phyloP scores from a whole-genome alignment of 805 yeast genomes.

The Tetrapisispora namnaoensis region DNA sequence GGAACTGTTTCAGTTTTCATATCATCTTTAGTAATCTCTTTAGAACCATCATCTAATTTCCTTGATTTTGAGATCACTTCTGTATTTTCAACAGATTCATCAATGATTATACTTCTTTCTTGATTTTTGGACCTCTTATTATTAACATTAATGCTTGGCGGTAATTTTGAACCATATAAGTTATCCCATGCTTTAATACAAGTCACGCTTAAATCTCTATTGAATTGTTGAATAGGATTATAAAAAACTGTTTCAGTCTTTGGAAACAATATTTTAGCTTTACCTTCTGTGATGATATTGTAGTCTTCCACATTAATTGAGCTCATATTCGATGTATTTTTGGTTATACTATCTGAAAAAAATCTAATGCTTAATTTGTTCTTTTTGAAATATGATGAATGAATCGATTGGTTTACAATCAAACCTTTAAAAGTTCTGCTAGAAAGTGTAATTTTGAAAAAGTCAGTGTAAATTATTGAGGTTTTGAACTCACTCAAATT shows the following conservation, averaged over 20 bases:
- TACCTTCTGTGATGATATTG: conserved; percentile 59
- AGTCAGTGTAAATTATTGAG: background rate
- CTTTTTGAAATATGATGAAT: background rate
- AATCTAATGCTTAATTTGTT: too few species aligned
- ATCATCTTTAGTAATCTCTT: conserved; percentile 3
- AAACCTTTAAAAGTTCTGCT: background rate
- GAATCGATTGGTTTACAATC: background rate
- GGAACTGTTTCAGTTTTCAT: conserved; percentile 22
- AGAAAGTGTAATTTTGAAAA: background rate
- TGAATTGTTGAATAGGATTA: conserved; percentile 94
- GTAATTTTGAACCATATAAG: conserved; percentile 34
- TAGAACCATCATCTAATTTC: conserved; percentile 23
- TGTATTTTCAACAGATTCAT: conserved; percentile 5
- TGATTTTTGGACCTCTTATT: conserved; percentile 15
- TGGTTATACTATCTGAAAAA: background rate
- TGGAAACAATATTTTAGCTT: conserved; percentile 73
- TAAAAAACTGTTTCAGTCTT: conserved; percentile 80
- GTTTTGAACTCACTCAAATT: background rate
- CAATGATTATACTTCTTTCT: conserved; percentile 11
- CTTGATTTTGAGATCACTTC: conserved; percentile 15
- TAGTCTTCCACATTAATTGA: conserved; percentile 27
- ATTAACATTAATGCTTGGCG: conserved; percentile 1
- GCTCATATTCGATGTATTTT: background rate
- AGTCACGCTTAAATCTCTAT: conserved; percentile 78
- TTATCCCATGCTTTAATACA: conserved; percentile 84